Base-by-base conservation (phyloP, 2,329 filamentous ascomycete genomes). In the Fusarium dlaminii region DNA sequence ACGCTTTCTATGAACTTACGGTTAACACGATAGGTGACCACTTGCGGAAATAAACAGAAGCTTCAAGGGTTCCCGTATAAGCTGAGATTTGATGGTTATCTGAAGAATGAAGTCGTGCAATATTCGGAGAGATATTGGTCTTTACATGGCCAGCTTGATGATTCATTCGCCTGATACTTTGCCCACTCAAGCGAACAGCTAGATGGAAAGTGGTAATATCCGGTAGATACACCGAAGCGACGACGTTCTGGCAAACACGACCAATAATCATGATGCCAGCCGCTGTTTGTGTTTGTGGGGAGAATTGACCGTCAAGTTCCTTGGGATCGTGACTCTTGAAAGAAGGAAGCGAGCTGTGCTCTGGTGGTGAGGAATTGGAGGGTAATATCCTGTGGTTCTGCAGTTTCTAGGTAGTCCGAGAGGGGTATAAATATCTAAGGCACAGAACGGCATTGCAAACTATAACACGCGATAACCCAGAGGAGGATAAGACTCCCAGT, bases 41-140 rank as follows among this genome's bases (percentile, higher is more conserved):
- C 10, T 48, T 3, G 6, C 3, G 10, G 5, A 6, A n/a, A n/a
- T 30, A 0, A 8, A 8, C 0, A n/a, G 14, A 49, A 13, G 15
- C 1, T n/a, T 13, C 15, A 3, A 0, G 3, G 3, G 15, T n/a
- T n/a, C 0, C 10, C 0, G 20, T 30, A 1, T 4, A 3, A 12
- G 3, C 10, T n/a, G 20, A 6, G 20, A 6, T 30, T n/a, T n/a
- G 4, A n/a, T 4, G 5, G 12, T 3, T 46, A 29, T 46, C 18
- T 11, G 24, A 46, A 29, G 3, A 22, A 5, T 29, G 8, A 46
- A 29, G 5, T 14, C 18, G 8, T 20, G 5, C 13, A 5, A 45
- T 45, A 0, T 6, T 22, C 4, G 4, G 43, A 4, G 24, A 20
- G 4, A 0, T 2, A 1, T 4, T 13, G 12, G 43, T 7, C 3